Conservation (phyloP, 1,139 yeast genomes). For the Saccharomycopsis hybrid region DNA sequence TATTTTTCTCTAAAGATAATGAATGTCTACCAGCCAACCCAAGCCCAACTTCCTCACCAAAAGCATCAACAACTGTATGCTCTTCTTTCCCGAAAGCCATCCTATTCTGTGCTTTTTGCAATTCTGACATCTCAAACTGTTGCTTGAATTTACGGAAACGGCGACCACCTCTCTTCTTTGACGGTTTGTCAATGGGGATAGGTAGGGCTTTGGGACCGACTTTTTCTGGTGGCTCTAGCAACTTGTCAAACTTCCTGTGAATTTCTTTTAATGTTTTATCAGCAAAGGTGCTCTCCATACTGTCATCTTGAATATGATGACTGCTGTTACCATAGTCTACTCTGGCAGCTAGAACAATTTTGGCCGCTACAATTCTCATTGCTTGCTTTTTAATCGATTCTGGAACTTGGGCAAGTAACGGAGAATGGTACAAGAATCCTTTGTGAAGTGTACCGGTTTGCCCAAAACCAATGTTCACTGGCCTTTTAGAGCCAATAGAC, state of each 20-base stretch:
- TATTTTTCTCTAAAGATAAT: too few relatives aligned
- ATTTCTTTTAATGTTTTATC: constrained; percentile 53
- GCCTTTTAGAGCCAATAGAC: constrained; percentile 62
- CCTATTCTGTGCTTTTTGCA: constrained; percentile 77
- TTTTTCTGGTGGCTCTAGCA: constrained; percentile 72
- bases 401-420: constrained; percentile 38
- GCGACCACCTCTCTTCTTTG: constrained; percentile 84
- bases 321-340: constrained; percentile 49
- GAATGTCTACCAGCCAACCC: constrained; percentile 54
- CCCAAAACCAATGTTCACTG: constrained; percentile 41
- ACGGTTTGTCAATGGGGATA: constrained; percentile 67
- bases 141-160: constrained; percentile 75
- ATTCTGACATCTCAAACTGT: constrained; percentile 72
- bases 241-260: constrained; percentile 55
- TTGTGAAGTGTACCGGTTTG: constrained; percentile 47
- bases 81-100: constrained; percentile 77
- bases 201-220: constrained; percentile 72
- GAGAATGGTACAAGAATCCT: constrained; percentile 44
- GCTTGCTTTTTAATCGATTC: constrained; percentile 61
- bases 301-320: too few relatives aligned
- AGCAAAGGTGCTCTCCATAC: constrained; percentile 60
- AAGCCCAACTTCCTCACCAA: constrained; percentile 76
- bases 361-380: constrained; percentile 73
- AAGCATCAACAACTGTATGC: constrained; percentile 52
- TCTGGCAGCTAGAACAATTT: constrained; percentile 76